Base-by-base conservation (phyloP, 257 asterid species). In the Anisodus acutangulus region DNA sequence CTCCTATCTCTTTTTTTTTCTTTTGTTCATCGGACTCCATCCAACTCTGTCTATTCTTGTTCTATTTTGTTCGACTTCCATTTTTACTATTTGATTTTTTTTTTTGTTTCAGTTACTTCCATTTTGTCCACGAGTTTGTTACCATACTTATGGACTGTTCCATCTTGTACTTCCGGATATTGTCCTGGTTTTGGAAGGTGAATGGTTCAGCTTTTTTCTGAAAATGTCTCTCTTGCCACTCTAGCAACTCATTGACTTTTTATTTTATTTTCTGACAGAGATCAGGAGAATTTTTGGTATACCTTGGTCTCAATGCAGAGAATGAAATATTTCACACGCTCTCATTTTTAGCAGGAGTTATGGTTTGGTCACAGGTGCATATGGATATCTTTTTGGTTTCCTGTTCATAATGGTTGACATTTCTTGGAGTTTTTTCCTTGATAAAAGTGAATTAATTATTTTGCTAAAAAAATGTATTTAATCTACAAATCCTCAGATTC, bases 171-270 rank as follows among this genome's bases (percentile, higher is more conserved):
- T 93, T 87, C 37, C 94, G 98, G 85, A 55, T 95, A 70, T 83
- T 97, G 86, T 98, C 99, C 80, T 97, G 98, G 98, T 93, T 97
- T 53, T 97, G 98, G 99, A 95, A 93, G 98, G 99, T 95, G 83
- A 88, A 91, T 72, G 79, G 71, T 85, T 78, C 66, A 26, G 43
- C 31, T 47, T 49, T 84, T 84, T 45, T 81, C 63, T 37, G 86
- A 66, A 84, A 53, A 51, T 39, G 83, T 58, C 35, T 39, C 64
- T 83, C 62, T 68, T 84, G 22, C 74, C 85, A 83, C 60, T 11
- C 17, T 81, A 54, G 68, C 31, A 62, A 19, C 12, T 62, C 17
- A 59, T 41, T 9, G 59, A 45, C 59, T 17, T 51, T 47, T 16
- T 60, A 35, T 79, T 76, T 49, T 70, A 57, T 16, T 57, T 83